Base-by-base conservation (phyloP, 2,329 filamentous ascomycete species). In the Chlorencoelia australis region DNA sequence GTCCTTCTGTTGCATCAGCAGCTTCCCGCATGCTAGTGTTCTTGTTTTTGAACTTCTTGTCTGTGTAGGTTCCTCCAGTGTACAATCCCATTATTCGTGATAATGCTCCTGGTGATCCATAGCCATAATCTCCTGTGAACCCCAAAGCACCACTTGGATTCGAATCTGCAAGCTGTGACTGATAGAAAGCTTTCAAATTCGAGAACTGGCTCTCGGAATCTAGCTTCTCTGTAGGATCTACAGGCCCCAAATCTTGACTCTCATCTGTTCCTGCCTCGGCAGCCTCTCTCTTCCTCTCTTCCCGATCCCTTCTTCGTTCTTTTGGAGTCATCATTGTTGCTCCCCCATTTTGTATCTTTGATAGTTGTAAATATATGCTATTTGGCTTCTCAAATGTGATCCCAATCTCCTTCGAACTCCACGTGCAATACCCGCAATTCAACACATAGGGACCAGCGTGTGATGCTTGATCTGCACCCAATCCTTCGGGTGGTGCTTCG, bases 31-130 rank as follows among this genome's bases (percentile, higher is more conserved):
- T 91, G 2, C 79, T 67, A 15, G 75, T 71, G 0, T 76, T 68
- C 46, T 81, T 84, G 9, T 72, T 67, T 53, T 81, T 78, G 8
- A 72, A 64, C 51, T 81, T 79, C 49, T 81, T 79, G 50, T 68
- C 71, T 37, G 69, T 68, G 47, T 73, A 67, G 13, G 68, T 74
- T 37, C 75, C 71, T 0, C 68, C 68, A 0, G 83, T 85, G 61
- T 95, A 95, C 17, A 95, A 67, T 44, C 77, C 88, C 85, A 95
- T 93, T 52, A 96, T 91, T 20, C 89, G 78, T 17, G 83, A 80
- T 36, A 95, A 65, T 7, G 86, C 83, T 4, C 77, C 82, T 0
- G 89, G 88, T 0, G 88, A 94, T 19, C 70, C 72, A 59, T 77
- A 79, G 28, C 65, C 66, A 44, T 69, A 67, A 45, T 67, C 67